Conservation (phyloP, 2,329 filamentous ascomycete genomes). For the Xylaria sp. region DNA sequence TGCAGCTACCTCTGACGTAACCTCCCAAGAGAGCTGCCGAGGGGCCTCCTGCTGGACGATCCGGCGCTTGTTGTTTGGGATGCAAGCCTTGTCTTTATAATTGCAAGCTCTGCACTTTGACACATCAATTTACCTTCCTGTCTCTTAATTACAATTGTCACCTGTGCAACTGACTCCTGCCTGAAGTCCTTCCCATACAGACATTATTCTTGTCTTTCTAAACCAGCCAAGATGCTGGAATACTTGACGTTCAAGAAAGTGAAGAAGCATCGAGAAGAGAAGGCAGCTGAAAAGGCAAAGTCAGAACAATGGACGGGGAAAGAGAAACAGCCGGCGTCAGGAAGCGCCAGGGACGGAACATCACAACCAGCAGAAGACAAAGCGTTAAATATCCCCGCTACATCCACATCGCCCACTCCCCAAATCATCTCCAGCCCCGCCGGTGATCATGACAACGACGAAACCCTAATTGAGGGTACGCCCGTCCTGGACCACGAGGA, state of each 20-base stretch:
- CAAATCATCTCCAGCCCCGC: constrained; percentile 47
- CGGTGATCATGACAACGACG: constrained; percentile 6
- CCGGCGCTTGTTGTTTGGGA: not conserved
- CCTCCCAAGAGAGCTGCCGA: not conserved
- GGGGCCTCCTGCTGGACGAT: constrained; percentile 23
- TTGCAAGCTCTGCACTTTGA: too few species aligned
- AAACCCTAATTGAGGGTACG: constrained; percentile 42
- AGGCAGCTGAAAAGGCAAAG: constrained; percentile 50
- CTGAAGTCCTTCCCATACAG: not conserved
- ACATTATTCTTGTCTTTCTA: too few species aligned
- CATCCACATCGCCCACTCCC: constrained; percentile 29
- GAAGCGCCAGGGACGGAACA: constrained; percentile 41
- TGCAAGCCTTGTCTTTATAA: not conserved
- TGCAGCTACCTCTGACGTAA: constrained; percentile 37
- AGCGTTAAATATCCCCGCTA: not conserved
- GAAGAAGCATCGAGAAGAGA: constrained; percentile 68
- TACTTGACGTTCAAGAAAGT: constrained; percentile 71
- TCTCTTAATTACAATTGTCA: not conserved
- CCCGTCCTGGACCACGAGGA: constrained; percentile 67
- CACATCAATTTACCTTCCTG: not conserved
- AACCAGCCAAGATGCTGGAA: constrained; percentile 63
- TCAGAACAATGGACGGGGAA: constrained; percentile 44
- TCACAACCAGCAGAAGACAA: constrained; percentile 3
- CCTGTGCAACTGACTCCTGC: not conserved
- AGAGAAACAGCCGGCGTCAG: constrained; percentile 44